Evolutionary conservation across 163 green algal genomes (phyloP).

Genomic region (Chlamydomonas reinhardtii): DNA sequence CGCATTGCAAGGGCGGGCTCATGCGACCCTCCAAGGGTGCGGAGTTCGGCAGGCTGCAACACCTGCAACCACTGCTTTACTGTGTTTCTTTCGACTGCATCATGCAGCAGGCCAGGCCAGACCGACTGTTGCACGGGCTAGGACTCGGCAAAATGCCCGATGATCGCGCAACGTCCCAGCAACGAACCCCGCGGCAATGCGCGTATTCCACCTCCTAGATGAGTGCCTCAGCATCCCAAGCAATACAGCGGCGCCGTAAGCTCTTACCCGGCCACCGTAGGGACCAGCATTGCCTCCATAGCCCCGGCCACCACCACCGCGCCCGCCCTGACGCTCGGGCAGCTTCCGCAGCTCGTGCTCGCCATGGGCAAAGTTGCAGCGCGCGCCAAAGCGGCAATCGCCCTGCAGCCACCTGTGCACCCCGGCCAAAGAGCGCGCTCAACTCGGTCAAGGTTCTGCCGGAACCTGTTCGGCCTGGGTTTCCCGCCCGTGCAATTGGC

Average conservation of each 20-base stretch:
- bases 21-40: no score
- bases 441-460: constrained; percentile 15
- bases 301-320: not conserved
- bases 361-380: constrained; percentile 92
- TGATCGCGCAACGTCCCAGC: not conserved
- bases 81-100: no score
- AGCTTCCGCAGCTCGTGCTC: constrained; percentile 80
- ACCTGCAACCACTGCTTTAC: no score
- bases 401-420: constrained; percentile 83
- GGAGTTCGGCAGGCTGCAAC: no score
- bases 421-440: not conserved
- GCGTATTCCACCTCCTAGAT: no score
- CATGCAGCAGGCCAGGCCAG: no score
- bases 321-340: constrained; percentile 9
- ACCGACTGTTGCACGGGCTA: no score
- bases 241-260: not conserved
- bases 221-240: no score
- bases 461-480: not conserved
- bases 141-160: not conserved
- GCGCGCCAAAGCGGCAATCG: constrained; percentile 82
- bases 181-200: not conserved
- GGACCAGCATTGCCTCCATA: not conserved
- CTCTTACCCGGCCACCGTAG: constrained; percentile 31
- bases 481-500: no score
- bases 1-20: no score